Evolutionary conservation across 2,329 filamentous ascomycete genomes (phyloP), one percentile per base, ranked within the genome.

Genomic region (Pyricularia pennisetigena): DNA sequence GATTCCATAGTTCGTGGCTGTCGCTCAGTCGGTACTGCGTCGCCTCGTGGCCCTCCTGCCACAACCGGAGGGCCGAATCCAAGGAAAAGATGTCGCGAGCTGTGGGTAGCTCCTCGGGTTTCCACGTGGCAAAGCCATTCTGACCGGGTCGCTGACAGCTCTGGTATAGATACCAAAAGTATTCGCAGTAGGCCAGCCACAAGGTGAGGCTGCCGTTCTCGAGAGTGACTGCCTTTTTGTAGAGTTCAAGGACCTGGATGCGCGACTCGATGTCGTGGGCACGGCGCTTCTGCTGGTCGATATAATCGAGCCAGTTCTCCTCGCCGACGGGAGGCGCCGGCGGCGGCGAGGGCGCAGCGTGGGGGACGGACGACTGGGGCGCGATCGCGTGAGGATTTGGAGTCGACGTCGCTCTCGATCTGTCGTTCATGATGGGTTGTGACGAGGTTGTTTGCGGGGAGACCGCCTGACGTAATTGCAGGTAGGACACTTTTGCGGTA

Each of bases 141-240:
- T 78, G 83, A 23, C 29, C 24, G 30, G 66, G 66, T 75, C 89
- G 86, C 76, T 90, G 87, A 73, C 86, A 88, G 71, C 86, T 86
- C 67, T 83, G 82, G 76, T 91, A 89, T 12, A 93, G 86, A 24
- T 86, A 85, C 83, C 89, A 89, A 71, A 94, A 88, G 78, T 90
- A 94, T 73, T 93, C 88, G 77, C 89, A 92, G 75, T 94, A 94
- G 30, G 88, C 84, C 69, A 88, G 83, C 92, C 92, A 95, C 59
- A 94, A 80, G 71, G 86, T 87, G 69, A 90, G 81, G 73, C 91
- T 94, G 72, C 85, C 88, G 12, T 90, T 89, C 77, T 94, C 91
- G 67, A 91, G 88, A 69, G 81, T 79, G 26, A 90, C 85, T 69
- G 91, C 91, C 72, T 84, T 85, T 72, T 90, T 88, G 78, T 88